These are phyloP conservation scores for Oryza rufipogon DNA, from an alignment of 176 grass and related monocot species.

Conservation along the genomic window DNA sequence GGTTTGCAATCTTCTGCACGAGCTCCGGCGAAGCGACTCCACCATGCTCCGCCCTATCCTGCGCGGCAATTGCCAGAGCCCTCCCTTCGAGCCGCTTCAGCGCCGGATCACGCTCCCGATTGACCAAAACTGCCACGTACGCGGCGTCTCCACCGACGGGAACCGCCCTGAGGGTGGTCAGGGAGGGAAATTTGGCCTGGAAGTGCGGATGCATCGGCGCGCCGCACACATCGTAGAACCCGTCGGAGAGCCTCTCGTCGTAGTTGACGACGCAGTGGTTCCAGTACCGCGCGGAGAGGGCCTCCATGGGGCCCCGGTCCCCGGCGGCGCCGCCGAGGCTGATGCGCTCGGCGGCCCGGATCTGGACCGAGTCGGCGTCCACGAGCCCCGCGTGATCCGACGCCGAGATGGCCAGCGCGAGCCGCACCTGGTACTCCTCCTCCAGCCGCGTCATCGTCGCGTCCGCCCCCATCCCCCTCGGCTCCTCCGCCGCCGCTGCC, in stretches of 20 bases:
- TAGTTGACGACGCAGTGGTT: constrained; percentile 89
- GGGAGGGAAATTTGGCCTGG: constrained; percentile 68
- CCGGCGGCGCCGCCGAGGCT: constrained; percentile 56
- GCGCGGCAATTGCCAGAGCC: constrained; percentile 45
- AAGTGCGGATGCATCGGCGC: constrained; percentile 50
- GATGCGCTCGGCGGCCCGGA: constrained; percentile 90
- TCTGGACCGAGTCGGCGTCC: constrained; percentile 95
- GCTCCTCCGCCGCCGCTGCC: constrained; percentile 25
- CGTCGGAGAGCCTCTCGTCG: constrained; percentile 75
- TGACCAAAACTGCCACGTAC: constrained; percentile 65
- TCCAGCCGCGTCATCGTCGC: constrained; percentile 56
- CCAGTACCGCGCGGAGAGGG: constrained; percentile 82
- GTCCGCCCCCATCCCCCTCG: constrained; percentile 46
- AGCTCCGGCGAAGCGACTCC: constrained; percentile 48
- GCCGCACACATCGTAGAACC: constrained; percentile 85
- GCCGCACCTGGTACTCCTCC: constrained; percentile 93
- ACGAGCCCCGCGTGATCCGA: constrained; percentile 83
- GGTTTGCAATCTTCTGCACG: constrained; percentile 69
- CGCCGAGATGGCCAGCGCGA: constrained; percentile 84
- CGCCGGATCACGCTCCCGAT: constrained; percentile 53
- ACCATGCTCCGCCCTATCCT: constrained; percentile 42
- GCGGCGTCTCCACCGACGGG: constrained; percentile 30
- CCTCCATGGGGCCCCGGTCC: constrained; percentile 57
- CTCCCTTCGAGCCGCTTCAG: constrained; percentile 65
- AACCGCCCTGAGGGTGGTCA: constrained; percentile 48